Evolutionary conservation across 495 filamentous ascomycete species (phyloP), one percentile per base, ranked within the genome.

Genomic region (Elasticomyces elasticus): DNA sequence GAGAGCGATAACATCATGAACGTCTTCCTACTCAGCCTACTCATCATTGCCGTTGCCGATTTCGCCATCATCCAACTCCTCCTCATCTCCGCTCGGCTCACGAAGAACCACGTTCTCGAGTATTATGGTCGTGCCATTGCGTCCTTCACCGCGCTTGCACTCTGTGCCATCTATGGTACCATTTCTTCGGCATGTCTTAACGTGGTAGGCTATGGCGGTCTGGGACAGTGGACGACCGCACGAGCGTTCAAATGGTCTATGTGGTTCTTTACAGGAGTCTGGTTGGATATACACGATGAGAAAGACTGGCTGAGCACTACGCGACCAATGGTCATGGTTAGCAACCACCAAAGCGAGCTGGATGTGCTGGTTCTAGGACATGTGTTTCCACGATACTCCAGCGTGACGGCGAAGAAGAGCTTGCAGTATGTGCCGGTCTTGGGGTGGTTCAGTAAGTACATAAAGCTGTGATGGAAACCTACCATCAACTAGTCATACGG

Each of bases 361-460:
- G 92, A 99, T 66, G 85, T 99, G 28, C 76, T 95, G 48, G 83
- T 97, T 78, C 77, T 97, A 12, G 92, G 88, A 35, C 69, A 71
- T 60, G 77, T 92, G 55, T 95, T 94, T 74, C 94, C 92, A 12
- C 83, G 82, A 51, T 89, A 92, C 74, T 94, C 86, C 73, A 86
- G 81, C 66, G 87, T 99, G 43, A 96, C 90, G 5, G 89, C 91
- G 37, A 99, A 99, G 79, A 81, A 84, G 63, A 84, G 80, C 31
- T 72, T 99, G 59, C 83, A 82, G 61, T 78, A 76, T 41, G 68
- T 82, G n/a, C 92, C 92, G 1, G 83, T 99, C 66, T 73, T 99
- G 40, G 92, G 92, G 48, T 95, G 89, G 91, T 99, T 94, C 72
- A 97, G 71, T 69, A 61, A n/a, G 67, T 63, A 9, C 22, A 3